These are phyloP conservation scores for Priceomyces castillae DNA, from an alignment of 805 yeast species.

Conservation along the genomic window DNA sequence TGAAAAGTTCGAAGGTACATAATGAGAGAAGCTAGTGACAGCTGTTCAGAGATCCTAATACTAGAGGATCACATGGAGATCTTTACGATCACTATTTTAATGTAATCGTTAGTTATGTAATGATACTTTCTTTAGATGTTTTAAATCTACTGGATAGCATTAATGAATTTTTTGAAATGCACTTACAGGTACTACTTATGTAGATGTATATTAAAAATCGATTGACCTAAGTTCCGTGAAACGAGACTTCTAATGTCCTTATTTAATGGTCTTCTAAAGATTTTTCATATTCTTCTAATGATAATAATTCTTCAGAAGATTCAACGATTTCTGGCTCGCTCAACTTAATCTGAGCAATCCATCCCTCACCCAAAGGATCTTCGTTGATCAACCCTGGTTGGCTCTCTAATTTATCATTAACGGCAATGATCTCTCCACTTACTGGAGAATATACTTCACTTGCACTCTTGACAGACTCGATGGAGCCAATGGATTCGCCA, in stretches of 20 bases:
- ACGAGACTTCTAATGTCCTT: no score
- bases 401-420: constrained; percentile 63
- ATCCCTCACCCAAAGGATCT: constrained; percentile 93
- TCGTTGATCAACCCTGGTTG: constrained; percentile 76
- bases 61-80: not conserved
- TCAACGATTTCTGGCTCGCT: constrained; percentile 30
- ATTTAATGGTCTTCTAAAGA: constrained; percentile 48
- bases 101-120: constrained; percentile 1
- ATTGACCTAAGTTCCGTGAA: no score
- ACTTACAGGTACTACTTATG: not conserved
- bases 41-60: not conserved
- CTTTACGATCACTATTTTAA: not conserved
- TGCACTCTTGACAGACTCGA: constrained; percentile 93
- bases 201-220: not conserved
- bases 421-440: constrained; percentile 68
- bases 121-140: constrained; percentile 1
- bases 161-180: not conserved
- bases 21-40: not conserved
- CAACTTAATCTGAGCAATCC: constrained; percentile 80
- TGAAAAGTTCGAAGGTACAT: constrained; percentile 4
- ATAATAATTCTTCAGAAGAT: constrained; percentile 46
- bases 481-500: constrained; percentile 88
- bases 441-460: constrained; percentile 90
- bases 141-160: not conserved
- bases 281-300: constrained; percentile 54